Conservation (phyloP, 148 eudicot genomes). For the Diospyros kaki region DNA sequence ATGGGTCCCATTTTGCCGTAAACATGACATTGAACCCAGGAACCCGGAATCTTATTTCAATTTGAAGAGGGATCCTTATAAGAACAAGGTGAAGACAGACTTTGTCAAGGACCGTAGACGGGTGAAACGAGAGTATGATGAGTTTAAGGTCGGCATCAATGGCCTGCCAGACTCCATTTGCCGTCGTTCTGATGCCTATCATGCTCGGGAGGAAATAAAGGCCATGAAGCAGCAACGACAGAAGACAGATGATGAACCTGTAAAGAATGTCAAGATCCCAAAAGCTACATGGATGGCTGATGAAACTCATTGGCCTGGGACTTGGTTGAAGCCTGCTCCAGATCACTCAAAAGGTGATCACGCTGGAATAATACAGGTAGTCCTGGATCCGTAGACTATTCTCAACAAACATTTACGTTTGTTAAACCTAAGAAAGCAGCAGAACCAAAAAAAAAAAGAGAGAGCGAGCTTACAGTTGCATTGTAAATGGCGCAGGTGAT, state of each 20-base stretch:
- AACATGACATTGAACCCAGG: slow-evolving; percentile 7
- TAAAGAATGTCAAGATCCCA: slow-evolving; percentile 50
- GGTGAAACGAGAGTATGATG: not conserved
- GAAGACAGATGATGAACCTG: slow-evolving; percentile 45
- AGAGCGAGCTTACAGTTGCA: too few species aligned
- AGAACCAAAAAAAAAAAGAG: too few species aligned
- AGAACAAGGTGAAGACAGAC: slow-evolving; percentile 5
- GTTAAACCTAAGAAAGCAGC: too few species aligned
- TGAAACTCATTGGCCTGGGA: slow-evolving; percentile 87
- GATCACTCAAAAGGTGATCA: slow-evolving; percentile 18
- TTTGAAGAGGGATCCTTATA: slow-evolving; percentile 5
- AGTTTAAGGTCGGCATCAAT: not conserved
- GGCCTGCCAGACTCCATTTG: slow-evolving; percentile 76
- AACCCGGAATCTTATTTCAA: slow-evolving; percentile 5
- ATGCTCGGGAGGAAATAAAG: slow-evolving; percentile 72
- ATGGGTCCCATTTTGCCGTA: slow-evolving; percentile 13
- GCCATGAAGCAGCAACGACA: slow-evolving; percentile 59
- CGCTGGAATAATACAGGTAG: too few species aligned
- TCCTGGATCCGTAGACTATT: too few species aligned
- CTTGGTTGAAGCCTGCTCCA: slow-evolving; percentile 54
- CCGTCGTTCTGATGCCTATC: slow-evolving; percentile 72
- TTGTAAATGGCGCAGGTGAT: not conserved
- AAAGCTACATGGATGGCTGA: slow-evolving; percentile 96
- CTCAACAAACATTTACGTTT: too few species aligned
- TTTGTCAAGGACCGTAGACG: slow-evolving; percentile 6